These are phyloP conservation scores for Uronychia setigera DNA, from an alignment of 73 alveolate genomes.

Conservation along the genomic window DNA sequence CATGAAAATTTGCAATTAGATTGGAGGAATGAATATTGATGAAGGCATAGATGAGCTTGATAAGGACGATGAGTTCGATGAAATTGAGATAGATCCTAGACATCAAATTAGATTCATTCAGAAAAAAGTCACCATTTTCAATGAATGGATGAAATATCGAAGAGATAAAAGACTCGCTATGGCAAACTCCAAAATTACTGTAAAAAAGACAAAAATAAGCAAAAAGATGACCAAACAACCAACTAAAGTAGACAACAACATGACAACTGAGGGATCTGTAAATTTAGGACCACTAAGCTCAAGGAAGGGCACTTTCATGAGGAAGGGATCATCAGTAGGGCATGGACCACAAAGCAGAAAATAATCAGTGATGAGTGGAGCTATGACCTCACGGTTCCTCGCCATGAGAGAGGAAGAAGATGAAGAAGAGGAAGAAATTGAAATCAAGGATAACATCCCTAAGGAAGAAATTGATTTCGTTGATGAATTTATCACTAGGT, in stretches of 20 bases:
- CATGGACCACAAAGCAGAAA: neutral
- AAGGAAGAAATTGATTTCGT: constrained; percentile 41
- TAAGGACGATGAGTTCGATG: constrained; percentile 15
- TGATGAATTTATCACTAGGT: constrained; percentile 43
- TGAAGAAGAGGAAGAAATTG: neutral
- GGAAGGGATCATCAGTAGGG: neutral
- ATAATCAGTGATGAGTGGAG: neutral
- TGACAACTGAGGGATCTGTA: neutral
- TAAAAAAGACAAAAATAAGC: neutral
- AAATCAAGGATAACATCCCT: constrained; percentile 3
- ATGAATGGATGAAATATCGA: neutral
- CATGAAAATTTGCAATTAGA: neutral
- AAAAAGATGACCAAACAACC: neutral
- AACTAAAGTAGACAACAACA: neutral
- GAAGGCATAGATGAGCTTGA: constrained; percentile 4
- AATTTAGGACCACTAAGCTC: neutral
- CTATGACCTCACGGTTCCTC: neutral
- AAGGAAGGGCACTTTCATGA: neutral
- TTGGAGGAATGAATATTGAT: neutral
- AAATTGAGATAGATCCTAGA: neutral
- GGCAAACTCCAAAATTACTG: too few species aligned
- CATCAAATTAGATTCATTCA: neutral
- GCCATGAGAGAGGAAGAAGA: constrained; percentile 8
- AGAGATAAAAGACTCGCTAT: neutral
- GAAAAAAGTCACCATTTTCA: neutral